phyloP scores from a whole-genome alignment of 306 rosid genomes.

The Astragalus glycyphyllos region DNA sequence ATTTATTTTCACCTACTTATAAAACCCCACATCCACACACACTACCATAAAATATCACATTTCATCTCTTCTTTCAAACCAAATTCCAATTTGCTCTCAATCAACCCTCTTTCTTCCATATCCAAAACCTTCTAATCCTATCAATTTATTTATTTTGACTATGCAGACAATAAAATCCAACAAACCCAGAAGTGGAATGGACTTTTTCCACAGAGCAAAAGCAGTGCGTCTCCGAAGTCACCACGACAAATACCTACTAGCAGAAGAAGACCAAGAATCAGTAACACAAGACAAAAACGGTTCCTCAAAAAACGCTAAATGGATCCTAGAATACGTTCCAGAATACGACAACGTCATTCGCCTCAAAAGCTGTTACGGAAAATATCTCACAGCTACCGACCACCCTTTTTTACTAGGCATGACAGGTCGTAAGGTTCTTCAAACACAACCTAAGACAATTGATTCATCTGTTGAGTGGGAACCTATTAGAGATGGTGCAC shows the following conservation, averaged over 20 bases:
- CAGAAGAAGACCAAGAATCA: constrained; percentile 88
- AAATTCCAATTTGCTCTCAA: background rate
- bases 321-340: constrained; percentile 71
- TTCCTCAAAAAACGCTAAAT: constrained; percentile 65
- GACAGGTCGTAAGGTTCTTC: constrained; percentile 85
- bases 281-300: constrained; percentile 75
- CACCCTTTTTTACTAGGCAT: constrained; percentile 72
- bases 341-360: constrained; percentile 66
- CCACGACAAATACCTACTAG: constrained; percentile 75
- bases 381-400: constrained; percentile 82
- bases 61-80: background rate
- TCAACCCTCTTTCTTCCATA: background rate
- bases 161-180: constrained; percentile 46
- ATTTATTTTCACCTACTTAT: background rate
- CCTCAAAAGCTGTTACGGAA: constrained; percentile 80
- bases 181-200: constrained; percentile 64
- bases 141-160: background rate
- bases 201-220: constrained; percentile 73
- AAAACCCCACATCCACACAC: background rate
- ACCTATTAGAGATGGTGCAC: constrained; percentile 65
- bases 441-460: constrained; percentile 57
- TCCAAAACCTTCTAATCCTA: background rate
- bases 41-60: background rate
- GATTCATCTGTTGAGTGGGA: constrained; percentile 96
- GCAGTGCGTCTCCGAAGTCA: constrained; percentile 82